Evolutionary conservation across 2,329 filamentous ascomycete genomes (phyloP).

Genomic region (Claviceps sp.): DNA sequence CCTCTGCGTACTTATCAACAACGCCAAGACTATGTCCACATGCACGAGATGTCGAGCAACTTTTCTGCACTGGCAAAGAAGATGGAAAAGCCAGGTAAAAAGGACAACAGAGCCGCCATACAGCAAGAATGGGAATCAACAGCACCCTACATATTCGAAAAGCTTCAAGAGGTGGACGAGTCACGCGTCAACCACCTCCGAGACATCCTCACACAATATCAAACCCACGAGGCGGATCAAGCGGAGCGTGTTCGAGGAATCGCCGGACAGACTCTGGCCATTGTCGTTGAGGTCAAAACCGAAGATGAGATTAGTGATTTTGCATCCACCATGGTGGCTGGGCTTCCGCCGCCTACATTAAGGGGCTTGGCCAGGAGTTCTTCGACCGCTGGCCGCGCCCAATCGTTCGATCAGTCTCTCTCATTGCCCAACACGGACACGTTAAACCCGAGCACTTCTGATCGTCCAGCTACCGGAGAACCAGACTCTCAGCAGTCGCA

Average conservation of each 20-base stretch:
- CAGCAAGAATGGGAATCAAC: slow-evolving; percentile 83
- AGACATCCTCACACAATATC: slow-evolving; percentile 80
- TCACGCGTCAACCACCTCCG: slow-evolving; percentile 77
- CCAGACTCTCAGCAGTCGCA: slow-evolving; percentile 4
- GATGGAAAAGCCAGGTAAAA: slow-evolving; percentile 70
- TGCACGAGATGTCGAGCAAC: slow-evolving; percentile 71
- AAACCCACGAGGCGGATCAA: slow-evolving; percentile 84
- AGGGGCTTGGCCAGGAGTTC: slow-evolving; percentile 29
- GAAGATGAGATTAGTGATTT: slow-evolving; percentile 75
- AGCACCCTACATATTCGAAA: slow-evolving; percentile 89
- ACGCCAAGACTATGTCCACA: slow-evolving; percentile 65
- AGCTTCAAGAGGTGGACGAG: slow-evolving; percentile 82
- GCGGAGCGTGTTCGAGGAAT: slow-evolving; percentile 62
- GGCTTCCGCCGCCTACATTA: slow-evolving; percentile 23
- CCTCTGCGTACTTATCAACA: slow-evolving; percentile 65
- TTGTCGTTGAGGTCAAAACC: slow-evolving; percentile 75
- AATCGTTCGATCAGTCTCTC: slow-evolving; percentile 6
- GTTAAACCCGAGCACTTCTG: not conserved
- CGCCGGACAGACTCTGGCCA: slow-evolving; percentile 67
- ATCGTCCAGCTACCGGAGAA: slow-evolving; percentile 4
- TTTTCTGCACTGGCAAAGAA: slow-evolving; percentile 70
- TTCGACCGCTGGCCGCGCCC: slow-evolving; percentile 12
- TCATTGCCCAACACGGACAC: not conserved
- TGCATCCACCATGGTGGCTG: slow-evolving; percentile 28
- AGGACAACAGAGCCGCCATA: slow-evolving; percentile 68